Conservation (phyloP, 768 basidiomycete genomes). For the Mycena vulgaris region DNA sequence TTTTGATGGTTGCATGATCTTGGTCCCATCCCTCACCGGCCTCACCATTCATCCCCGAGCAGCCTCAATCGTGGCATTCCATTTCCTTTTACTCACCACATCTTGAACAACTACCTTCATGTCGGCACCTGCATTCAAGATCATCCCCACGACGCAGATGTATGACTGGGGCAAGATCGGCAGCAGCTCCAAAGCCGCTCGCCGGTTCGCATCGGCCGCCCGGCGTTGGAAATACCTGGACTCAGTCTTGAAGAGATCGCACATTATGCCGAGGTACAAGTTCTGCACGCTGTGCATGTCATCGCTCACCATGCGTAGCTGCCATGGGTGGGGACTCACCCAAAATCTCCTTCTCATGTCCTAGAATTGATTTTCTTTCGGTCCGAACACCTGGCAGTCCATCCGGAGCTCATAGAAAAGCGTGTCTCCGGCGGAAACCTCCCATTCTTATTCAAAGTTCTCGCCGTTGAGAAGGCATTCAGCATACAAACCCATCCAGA, state of each 20-base stretch:
- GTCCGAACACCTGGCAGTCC: slow-evolving; percentile 72
- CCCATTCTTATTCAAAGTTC: slow-evolving; percentile 94
- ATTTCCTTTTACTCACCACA: too few species aligned
- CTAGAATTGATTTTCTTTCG: slow-evolving; percentile 57
- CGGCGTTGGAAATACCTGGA: slow-evolving; percentile 69
- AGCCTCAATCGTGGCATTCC: too few species aligned
- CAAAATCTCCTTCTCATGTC: slow-evolving; percentile 69
- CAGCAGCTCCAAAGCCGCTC: slow-evolving; percentile 87
- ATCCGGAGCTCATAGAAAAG: slow-evolving; percentile 80
- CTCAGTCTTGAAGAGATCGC: slow-evolving; percentile 78
- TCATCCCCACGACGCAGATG: slow-evolving; percentile 86
- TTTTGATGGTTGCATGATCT: too few species aligned
- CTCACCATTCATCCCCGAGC: too few species aligned
- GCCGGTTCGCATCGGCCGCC: slow-evolving; percentile 83
- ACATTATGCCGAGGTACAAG: slow-evolving; percentile 92
- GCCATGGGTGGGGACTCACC: slow-evolving; percentile 99
- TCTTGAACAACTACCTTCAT: slow-evolving; percentile 10
- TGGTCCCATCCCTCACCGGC: too few species aligned
- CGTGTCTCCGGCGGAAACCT: slow-evolving; percentile 76
- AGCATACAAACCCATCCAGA: slow-evolving; percentile 96
- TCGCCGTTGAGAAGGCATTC: slow-evolving; percentile 90
- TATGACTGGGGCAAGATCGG: slow-evolving; percentile 98
- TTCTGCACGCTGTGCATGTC: neutral
- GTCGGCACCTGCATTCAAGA: slow-evolving; percentile 75
- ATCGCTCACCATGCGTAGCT: slow-evolving; percentile 65